Percentiles rank a stretch among this genome's conserved stretches.
These are phyloP conservation scores for Penicillium aurantiogriseum DNA, from an alignment of 2,329 filamentous ascomycete species.

Conservation along the genomic window DNA sequence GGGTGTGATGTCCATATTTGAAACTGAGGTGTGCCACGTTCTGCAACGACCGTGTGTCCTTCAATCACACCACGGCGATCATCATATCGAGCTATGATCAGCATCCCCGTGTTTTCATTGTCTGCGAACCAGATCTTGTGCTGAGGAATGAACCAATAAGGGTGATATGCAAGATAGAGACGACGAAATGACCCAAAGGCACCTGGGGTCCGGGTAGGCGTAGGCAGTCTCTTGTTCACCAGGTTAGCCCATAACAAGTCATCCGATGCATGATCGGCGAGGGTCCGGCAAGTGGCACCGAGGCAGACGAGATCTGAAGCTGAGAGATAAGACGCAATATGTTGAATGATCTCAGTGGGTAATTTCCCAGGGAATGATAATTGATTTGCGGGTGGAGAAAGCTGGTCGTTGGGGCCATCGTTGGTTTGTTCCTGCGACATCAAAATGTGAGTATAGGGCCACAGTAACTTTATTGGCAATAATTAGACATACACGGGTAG, in stretches of 20 bases:
- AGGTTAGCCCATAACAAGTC: constrained; percentile 71
- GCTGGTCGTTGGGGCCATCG: not conserved
- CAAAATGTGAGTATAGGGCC: not conserved
- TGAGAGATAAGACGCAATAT: constrained; percentile 66
- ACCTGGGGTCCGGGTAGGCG: constrained; percentile 54
- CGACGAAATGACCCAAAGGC: constrained; percentile 66
- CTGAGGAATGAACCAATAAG: constrained; percentile 78
- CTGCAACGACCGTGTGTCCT: constrained; percentile 71
- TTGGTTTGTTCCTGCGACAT: not conserved
- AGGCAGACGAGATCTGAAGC: constrained; percentile 63
- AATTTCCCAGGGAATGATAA: constrained; percentile 46
- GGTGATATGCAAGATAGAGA: constrained; percentile 72
- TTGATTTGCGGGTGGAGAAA: not conserved
- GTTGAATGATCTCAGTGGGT: constrained; percentile 71
- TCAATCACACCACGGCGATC: constrained; percentile 72
- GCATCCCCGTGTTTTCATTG: constrained; percentile 66
- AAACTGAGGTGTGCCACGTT: constrained; percentile 55
- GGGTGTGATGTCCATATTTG: constrained; percentile 65
- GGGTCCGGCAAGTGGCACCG: constrained; percentile 58
- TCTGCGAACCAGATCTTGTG: constrained; percentile 87
- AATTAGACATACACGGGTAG: not conserved
- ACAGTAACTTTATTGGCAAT: not conserved
- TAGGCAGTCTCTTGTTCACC: constrained; percentile 67
- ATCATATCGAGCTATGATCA: constrained; percentile 77
- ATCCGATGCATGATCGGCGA: constrained; percentile 60